Evolutionary conservation across 108 stramenopile genomes (phyloP).

Genomic region (Nannochloropsis granulata): DNA sequence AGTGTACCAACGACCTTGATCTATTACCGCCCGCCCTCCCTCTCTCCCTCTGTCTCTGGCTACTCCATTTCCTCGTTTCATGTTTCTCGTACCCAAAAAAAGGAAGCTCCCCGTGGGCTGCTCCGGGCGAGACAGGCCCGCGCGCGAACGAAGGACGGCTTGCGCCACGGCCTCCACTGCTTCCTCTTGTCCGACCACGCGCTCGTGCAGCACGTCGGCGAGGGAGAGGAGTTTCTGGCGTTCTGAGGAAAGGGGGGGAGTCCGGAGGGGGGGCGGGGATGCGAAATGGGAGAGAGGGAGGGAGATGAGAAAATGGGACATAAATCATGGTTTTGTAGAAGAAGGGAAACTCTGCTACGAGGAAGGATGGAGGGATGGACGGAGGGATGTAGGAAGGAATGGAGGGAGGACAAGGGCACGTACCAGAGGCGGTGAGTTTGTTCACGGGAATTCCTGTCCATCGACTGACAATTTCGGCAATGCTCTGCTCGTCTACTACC

Average conservation of each 20-base stretch:
- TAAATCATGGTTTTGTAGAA: background rate
- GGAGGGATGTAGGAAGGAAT: background rate
- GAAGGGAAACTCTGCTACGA: background rate
- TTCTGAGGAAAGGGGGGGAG: conserved; percentile 42
- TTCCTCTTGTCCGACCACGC: conserved; percentile 70
- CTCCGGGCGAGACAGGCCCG: conserved; percentile 59
- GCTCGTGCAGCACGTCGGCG: conserved; percentile 44
- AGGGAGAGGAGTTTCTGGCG: conserved; percentile 55
- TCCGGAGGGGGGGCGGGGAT: background rate
- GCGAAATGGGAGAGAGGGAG: background rate
- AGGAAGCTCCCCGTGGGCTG: conserved; percentile 47
- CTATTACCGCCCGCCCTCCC: background rate
- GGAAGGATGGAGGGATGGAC: background rate
- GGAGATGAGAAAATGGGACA: background rate
- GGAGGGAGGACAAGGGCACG: background rate
- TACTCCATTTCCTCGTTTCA: conserved; percentile 46
- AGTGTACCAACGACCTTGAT: too few relatives aligned
- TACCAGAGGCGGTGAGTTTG: conserved; percentile 44
- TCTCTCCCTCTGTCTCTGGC: conserved; percentile 54
- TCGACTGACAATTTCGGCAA: conserved; percentile 61
- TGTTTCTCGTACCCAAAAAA: conserved; percentile 17
- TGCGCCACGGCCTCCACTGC: conserved; percentile 63
- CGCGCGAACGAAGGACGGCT: conserved; percentile 59
- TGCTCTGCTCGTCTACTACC: conserved; percentile 71
- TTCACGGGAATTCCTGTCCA: conserved; percentile 83